A percentile compares a stretch with the other conserved stretches of the same genome.
Evolutionary conservation across 2,329 filamentous ascomycete genomes (phyloP).

Genomic region (Fusarium floridanum): DNA sequence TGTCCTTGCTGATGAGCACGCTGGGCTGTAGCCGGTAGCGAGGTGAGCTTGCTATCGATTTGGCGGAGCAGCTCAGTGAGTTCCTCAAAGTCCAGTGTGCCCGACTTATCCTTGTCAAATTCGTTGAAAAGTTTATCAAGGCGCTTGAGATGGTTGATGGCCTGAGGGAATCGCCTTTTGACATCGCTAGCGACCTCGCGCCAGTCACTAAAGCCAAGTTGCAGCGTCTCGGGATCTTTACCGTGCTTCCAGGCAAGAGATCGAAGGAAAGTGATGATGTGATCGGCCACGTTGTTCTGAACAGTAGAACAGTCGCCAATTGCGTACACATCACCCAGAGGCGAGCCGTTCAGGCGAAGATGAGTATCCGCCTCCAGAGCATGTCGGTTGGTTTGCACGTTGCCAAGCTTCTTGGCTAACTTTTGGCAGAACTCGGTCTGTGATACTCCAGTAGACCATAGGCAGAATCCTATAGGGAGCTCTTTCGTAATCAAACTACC

Average conservation of each 20-base stretch:
- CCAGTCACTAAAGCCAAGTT: constrained; percentile 91
- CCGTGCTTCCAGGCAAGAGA: constrained; percentile 92
- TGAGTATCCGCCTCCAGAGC: constrained; percentile 96
- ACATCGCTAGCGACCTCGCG: constrained; percentile 85
- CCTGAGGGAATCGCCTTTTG: constrained; percentile 91
- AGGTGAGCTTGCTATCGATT: constrained; percentile 95
- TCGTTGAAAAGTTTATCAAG: constrained; percentile 91
- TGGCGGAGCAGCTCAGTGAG: constrained; percentile 88
- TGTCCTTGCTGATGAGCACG: constrained; percentile 95
- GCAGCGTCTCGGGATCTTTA: constrained; percentile 87
- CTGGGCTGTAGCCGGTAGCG: constrained; percentile 93
- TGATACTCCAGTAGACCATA: constrained; percentile 97
- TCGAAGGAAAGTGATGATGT: constrained; percentile 90
- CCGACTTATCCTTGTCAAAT: constrained; percentile 93
- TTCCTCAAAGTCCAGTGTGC: constrained; percentile 94
- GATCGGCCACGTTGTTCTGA: constrained; percentile 95
- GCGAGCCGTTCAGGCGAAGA: constrained; percentile 87
- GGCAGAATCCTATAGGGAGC: constrained; percentile 93
- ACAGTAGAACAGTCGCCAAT: constrained; percentile 97
- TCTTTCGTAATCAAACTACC: constrained; percentile 88
- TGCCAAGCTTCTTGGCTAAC: constrained; percentile 80
- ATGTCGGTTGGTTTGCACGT: constrained; percentile 86
- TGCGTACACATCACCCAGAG: constrained; percentile 94
- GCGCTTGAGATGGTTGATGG: constrained; percentile 85
- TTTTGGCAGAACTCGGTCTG: constrained; percentile 85